phyloP scores from a whole-genome alignment of 257 asterid species.

The Lycium ferocissimum region DNA sequence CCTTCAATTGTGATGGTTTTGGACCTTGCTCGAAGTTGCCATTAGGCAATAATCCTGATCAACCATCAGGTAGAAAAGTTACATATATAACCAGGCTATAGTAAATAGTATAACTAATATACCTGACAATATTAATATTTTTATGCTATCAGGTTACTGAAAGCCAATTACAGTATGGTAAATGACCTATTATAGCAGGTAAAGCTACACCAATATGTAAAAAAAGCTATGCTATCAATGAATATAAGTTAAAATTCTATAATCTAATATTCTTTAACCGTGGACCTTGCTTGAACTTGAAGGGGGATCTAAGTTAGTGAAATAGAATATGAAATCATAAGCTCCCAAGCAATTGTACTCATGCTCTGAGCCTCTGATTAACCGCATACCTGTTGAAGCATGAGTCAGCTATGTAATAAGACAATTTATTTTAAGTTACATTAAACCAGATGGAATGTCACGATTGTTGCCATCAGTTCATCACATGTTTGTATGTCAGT shows the following conservation, averaged over 20 bases:
- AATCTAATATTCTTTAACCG: background rate
- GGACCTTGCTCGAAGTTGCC: slow-evolving; percentile 85
- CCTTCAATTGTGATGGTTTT: slow-evolving; percentile 64
- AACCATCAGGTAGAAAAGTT: background rate
- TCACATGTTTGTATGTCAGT: slow-evolving; percentile 38
- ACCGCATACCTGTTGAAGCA: background rate
- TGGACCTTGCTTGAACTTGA: background rate
- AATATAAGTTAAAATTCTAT: background rate
- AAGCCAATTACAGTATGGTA: background rate
- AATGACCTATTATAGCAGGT: background rate
- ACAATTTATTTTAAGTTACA: background rate
- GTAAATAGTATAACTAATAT: background rate
- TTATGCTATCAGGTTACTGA: background rate
- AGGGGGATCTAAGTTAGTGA: too few species aligned
- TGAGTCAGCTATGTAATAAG: background rate
- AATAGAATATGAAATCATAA: too few species aligned
- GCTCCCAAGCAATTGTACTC: too few species aligned
- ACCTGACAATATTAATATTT: background rate
- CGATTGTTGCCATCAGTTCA: slow-evolving; percentile 17
- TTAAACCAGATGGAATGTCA: background rate
- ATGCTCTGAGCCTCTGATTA: background rate
- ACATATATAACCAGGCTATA: background rate
- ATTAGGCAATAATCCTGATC: slow-evolving; percentile 72
- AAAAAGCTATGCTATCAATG: background rate
- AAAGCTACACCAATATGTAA: background rate